Conservation (phyloP, 1,284 basidiomycete genomes). For the Ustilago sp. region DNA sequence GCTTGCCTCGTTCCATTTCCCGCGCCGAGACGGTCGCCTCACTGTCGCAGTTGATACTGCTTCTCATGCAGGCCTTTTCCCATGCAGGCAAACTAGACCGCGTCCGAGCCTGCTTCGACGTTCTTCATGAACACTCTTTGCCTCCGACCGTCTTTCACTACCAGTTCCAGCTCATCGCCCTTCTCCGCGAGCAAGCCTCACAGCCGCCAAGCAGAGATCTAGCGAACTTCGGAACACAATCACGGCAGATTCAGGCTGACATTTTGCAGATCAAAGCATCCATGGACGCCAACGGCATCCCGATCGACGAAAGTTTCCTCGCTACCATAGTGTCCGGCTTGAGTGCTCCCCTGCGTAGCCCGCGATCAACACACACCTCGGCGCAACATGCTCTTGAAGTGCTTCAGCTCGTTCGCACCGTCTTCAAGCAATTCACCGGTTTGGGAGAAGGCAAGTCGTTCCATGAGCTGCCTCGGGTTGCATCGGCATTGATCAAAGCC, state of each 20-base stretch:
- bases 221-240: slow-evolving; percentile 1
- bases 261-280: slow-evolving; percentile 16
- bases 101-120: slow-evolving; percentile 24
- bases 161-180: slow-evolving; percentile 34
- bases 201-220: not conserved
- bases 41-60: slow-evolving; percentile 6
- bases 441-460: not conserved
- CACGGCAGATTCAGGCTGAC: slow-evolving; percentile 8
- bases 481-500: slow-evolving; percentile 15
- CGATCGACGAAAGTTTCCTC: slow-evolving; percentile 34
- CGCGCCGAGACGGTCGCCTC: not conserved
- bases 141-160: slow-evolving; percentile 22
- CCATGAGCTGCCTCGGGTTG: not conserved
- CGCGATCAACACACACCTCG: slow-evolving; percentile 3
- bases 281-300: slow-evolving; percentile 27
- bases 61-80: slow-evolving; percentile 24
- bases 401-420: slow-evolving; percentile 15
- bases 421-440: not conserved
- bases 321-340: slow-evolving; percentile 31
- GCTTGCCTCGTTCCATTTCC: not conserved
- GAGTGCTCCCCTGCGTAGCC: slow-evolving; percentile 33
- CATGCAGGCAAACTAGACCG: slow-evolving; percentile 1
- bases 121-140: slow-evolving; percentile 4
- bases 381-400: not conserved
- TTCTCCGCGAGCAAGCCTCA: slow-evolving; percentile 12